phyloP scores from a whole-genome alignment of 2,329 filamentous ascomycete genomes.

The Aureobasidium sp. region DNA sequence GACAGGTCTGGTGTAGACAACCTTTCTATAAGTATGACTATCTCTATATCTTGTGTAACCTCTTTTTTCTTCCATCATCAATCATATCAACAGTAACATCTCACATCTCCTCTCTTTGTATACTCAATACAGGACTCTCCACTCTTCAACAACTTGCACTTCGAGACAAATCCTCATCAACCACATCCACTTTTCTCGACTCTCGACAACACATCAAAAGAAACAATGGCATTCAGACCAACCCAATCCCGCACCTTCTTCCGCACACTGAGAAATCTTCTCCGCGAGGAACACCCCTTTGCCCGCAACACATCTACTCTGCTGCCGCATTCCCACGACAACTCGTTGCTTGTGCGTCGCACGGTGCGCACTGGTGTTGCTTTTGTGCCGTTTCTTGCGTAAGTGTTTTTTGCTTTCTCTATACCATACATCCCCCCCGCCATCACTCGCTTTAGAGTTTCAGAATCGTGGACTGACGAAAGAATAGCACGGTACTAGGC shows the following conservation, averaged over 20 bases:
- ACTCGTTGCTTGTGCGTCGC: not conserved
- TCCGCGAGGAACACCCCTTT: slow-evolving; percentile 5
- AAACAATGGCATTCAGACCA: slow-evolving; percentile 15
- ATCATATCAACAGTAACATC: not conserved
- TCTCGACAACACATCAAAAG: no score
- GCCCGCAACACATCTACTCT: slow-evolving; percentile 10
- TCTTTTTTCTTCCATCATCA: not conserved
- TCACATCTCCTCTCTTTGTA: not conserved
- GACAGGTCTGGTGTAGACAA: not conserved
- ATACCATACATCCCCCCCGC: no score
- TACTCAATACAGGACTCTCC: not conserved
- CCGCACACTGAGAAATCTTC: slow-evolving; percentile 2
- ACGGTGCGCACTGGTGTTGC: not conserved
- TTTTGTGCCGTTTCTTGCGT: not conserved
- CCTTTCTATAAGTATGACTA: slow-evolving; percentile 6
- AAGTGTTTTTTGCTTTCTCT: no score
- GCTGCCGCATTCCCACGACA: slow-evolving; percentile 5
- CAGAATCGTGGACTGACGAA: not conserved
- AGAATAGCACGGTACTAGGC: not conserved
- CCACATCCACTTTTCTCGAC: no score
- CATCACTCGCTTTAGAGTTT: no score
- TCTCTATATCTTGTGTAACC: not conserved
- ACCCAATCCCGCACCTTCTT: slow-evolving; percentile 14
- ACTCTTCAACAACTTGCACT: not conserved
- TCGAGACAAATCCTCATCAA: no score